Percentiles rank a stretch among this genome's conserved stretches.
Evolutionary conservation across 768 basidiomycete species (phyloP).

Genomic region (Termitomyces sp.): DNA sequence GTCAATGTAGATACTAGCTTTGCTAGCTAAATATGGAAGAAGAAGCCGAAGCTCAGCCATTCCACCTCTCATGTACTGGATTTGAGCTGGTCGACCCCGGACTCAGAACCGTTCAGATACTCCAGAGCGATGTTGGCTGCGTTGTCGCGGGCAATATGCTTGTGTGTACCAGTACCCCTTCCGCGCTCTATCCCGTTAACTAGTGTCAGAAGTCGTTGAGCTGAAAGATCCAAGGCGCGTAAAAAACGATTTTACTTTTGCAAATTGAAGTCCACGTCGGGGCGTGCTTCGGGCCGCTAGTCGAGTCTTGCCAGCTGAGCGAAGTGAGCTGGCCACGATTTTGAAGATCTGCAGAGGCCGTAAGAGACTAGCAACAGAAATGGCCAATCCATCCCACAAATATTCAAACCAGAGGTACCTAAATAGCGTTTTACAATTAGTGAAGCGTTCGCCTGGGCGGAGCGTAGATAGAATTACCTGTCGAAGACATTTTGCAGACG

Average conservation of each 20-base stretch:
- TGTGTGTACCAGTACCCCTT: conserved; percentile 43
- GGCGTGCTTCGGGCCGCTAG: conserved; percentile 36
- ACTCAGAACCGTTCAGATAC: conserved; percentile 22
- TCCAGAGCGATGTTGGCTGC: conserved; percentile 44
- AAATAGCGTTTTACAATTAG: conserved; percentile 1
- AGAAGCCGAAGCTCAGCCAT: not conserved
- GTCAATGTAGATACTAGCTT: not conserved
- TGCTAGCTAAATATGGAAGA: not conserved
- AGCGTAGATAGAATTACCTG: conserved; percentile 12
- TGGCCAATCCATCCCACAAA: conserved; percentile 20
- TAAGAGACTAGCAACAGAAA: conserved; percentile 3
- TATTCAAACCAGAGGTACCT: conserved; percentile 33
- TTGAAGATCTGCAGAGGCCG: conserved; percentile 44
- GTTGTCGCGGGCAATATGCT: conserved; percentile 40
- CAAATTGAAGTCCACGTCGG: conserved; percentile 54
- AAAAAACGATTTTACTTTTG: conserved; percentile 39
- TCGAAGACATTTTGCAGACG: conserved; percentile 14
- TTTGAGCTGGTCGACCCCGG: not conserved
- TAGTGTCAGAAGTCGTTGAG: conserved; percentile 19
- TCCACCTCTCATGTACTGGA: not conserved
- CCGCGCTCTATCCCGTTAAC: conserved; percentile 48
- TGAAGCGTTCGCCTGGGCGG: not conserved
- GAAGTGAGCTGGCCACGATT: conserved; percentile 31
- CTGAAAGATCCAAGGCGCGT: conserved; percentile 3
- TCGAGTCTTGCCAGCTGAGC: conserved; percentile 52